These are phyloP conservation scores for Vanrija sp. DNA, from an alignment of 1,284 basidiomycete genomes.

Conservation along the genomic window DNA sequence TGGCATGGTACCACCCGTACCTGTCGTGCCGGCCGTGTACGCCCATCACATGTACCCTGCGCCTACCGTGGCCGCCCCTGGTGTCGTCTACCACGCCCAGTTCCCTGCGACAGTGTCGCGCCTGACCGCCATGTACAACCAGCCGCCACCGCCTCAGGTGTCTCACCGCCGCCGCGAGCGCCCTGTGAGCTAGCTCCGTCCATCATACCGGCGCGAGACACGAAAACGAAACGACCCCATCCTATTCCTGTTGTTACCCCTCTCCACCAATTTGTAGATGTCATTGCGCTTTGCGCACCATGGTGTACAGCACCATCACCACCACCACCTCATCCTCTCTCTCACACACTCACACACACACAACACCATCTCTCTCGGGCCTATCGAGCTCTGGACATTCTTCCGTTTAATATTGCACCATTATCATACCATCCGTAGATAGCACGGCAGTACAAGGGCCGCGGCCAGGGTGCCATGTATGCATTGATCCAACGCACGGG, in stretches of 20 bases:
- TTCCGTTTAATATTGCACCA: background rate
- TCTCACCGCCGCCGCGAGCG: slow-evolving; percentile 17
- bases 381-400: background rate
- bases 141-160: slow-evolving; percentile 4
- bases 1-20: background rate
- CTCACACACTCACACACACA: background rate
- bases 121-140: slow-evolving; percentile 15
- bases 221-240: background rate
- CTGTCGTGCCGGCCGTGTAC: background rate
- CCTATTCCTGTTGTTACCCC: background rate
- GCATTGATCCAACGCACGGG: background rate
- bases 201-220: no score
- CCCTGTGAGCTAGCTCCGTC: slow-evolving; percentile 9
- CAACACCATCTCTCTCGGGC: background rate
- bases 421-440: background rate
- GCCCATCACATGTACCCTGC: background rate
- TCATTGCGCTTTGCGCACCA: no score
- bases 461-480: slow-evolving; percentile 3
- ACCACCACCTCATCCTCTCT: background rate
- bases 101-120: background rate
- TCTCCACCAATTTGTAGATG: background rate
- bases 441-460: background rate
- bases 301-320: background rate
- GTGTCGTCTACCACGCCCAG: no score
- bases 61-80: background rate